Conservation (phyloP, 352 stramenopile species). For the Labyrinthula sp. region DNA sequence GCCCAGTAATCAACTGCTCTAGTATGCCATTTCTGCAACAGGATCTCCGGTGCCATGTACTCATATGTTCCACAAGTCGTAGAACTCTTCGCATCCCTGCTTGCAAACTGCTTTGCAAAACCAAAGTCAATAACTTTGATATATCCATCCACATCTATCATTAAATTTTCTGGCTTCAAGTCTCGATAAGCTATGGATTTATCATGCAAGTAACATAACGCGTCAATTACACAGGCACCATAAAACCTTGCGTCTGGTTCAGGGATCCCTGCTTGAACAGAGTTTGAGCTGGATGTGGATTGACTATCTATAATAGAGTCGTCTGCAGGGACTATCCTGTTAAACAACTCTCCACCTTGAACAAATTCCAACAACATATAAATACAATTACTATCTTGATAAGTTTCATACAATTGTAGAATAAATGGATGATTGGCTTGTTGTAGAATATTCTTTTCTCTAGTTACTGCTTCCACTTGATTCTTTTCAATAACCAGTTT, state of each 20-base stretch:
- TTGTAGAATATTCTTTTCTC: conserved; percentile 64
- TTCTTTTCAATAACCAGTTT: conserved; percentile 78
- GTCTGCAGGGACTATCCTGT: conserved; percentile 49
- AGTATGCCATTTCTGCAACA: conserved; percentile 37
- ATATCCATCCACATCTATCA: conserved; percentile 78
- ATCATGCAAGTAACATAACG: conserved; percentile 63
- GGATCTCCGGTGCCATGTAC: conserved; percentile 69
- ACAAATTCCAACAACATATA: conserved; percentile 81
- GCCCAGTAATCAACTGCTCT: conserved; percentile 63
- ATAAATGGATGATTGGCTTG: conserved; percentile 67
- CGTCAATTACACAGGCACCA: conserved; percentile 47
- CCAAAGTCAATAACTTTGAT: conserved; percentile 60
- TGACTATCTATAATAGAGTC: conserved; percentile 37
- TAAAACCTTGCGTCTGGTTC: conserved; percentile 47
- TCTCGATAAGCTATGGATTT: conserved; percentile 38
- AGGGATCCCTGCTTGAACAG: conserved; percentile 50
- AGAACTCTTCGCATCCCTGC: conserved; percentile 56
- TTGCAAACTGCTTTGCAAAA: conserved; percentile 58
- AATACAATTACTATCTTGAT: conserved; percentile 63
- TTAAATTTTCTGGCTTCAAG: conserved; percentile 73
- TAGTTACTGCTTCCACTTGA: conserved; percentile 73
- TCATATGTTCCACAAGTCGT: conserved; percentile 83
- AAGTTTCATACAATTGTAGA: conserved; percentile 61
- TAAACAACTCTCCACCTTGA: conserved; percentile 71
- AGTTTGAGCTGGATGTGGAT: too few relatives aligned